Evolutionary conservation across 108 stramenopile genomes (phyloP), one percentile per base, ranked within the genome.

Genomic region (Skeletonema menzelii): DNA sequence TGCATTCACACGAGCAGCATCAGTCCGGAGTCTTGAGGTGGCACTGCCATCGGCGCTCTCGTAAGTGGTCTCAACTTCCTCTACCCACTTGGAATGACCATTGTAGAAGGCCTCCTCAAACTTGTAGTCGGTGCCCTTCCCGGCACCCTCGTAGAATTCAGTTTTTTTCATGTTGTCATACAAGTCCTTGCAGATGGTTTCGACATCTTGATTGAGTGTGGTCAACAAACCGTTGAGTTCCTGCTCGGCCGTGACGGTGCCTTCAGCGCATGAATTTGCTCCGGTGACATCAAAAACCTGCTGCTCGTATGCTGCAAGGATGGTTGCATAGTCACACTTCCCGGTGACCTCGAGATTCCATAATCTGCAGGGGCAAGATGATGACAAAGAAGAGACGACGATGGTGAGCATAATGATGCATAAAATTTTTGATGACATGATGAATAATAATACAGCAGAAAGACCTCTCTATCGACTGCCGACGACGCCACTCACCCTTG

Each of bases 31-130:
- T 13, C 49, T 22, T 14, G 47, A 56, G 11, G 73, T 69, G 28
- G 69, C 61, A 2, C 65, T 15, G 0, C 67, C 27, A 70, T 76
- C 73, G 32, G 56, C 59, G 2, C 67, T 63, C 28, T 79, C 74
- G 68, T 75, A 75, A 2, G 62, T 68, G 46, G 79, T 82, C 34
- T 80, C 80, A 2, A 77, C 71, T 28, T 84, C 75, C 20, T 85
- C 81, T 24, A 74, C 60, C 81, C 81, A 82, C n/a, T 56, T 58
- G 57, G 70, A 59, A 20, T 59, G 44, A 27, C 84, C 84, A 26
- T 82, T 79, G 73, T 67, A 85, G 58, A 75, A 85, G 31, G 65
- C 40, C 40, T 78, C 46, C 15, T 76, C 84, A 55, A 82, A 85
- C 35, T 73, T 60, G 35, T 58, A 34, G 40, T 79, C 59, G 67